Evolutionary conservation across 2,329 filamentous ascomycete species (phyloP).

Genomic region (Cladosporium sp.): DNA sequence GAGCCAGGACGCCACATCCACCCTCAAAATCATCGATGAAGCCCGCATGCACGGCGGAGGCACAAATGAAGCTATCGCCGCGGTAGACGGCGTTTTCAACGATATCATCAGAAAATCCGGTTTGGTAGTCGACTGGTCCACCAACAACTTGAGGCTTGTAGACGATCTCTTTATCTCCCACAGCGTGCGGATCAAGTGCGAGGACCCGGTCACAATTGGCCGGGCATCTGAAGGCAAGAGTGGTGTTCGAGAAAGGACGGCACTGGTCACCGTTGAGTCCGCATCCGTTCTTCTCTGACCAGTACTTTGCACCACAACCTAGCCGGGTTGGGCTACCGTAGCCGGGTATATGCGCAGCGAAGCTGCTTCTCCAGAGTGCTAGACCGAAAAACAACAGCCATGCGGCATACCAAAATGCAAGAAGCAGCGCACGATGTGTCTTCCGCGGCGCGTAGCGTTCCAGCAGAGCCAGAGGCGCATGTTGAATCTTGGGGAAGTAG

Average conservation of each 20-base stretch:
- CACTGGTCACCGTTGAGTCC: conserved; percentile 70
- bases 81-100: conserved; percentile 63
- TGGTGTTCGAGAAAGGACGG: conserved; percentile 66
- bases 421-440: conserved; percentile 55
- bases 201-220: conserved; percentile 63
- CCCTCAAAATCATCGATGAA: conserved; percentile 66
- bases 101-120: conserved; percentile 33
- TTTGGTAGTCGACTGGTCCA: conserved; percentile 39
- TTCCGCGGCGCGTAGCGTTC: conserved; percentile 57
- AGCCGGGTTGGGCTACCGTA: conserved; percentile 64
- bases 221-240: conserved; percentile 70
- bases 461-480: conserved; percentile 59
- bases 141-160: conserved; percentile 53
- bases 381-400: conserved; percentile 69
- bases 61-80: conserved; percentile 84
- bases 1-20: conserved; percentile 74
- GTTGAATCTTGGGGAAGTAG: conserved; percentile 62
- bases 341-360: conserved; percentile 56
- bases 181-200: conserved; percentile 67
- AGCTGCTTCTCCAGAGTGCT: conserved; percentile 61
- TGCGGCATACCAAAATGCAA: conserved; percentile 56
- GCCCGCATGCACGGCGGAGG: conserved; percentile 77
- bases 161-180: conserved; percentile 61
- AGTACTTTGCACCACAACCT: conserved; percentile 64
- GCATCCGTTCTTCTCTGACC: conserved; percentile 65